These are phyloP conservation scores for Odontarrhena argentea DNA, from an alignment of 345 rosid genomes.

Conservation along the genomic window DNA sequence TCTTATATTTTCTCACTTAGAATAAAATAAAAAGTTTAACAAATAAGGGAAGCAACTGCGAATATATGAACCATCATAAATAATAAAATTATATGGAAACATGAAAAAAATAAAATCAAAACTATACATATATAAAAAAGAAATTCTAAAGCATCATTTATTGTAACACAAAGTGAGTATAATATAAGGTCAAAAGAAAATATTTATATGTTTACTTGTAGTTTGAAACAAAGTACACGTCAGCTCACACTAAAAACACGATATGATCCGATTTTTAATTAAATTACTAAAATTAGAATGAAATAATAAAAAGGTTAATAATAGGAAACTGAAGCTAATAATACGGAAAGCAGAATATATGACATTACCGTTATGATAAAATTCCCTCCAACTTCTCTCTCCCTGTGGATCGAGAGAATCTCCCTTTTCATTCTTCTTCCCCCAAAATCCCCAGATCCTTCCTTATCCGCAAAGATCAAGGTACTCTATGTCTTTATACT, in stretches of 20 bases:
- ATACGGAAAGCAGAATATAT: conserved; percentile 12
- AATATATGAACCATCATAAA: too few species aligned
- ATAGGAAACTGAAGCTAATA: conserved; percentile 22
- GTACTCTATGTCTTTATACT: not conserved
- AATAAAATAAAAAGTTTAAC: too few species aligned
- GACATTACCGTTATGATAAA: conserved; percentile 28
- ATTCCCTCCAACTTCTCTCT: not conserved
- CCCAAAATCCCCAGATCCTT: not conserved
- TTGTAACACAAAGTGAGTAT: too few species aligned
- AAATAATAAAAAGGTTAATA: conserved; percentile 16
- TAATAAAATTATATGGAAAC: too few species aligned
- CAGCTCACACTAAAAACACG: not conserved
- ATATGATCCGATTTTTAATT: conserved; percentile 23
- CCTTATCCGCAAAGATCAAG: conserved; percentile 35
- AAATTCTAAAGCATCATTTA: too few species aligned
- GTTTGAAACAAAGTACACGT: not conserved
- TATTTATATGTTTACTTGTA: too few species aligned
- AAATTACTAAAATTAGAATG: conserved; percentile 8
- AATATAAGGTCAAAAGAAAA: too few species aligned
- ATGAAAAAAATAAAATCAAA: too few species aligned
- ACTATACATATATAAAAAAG: too few species aligned
- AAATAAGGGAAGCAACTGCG: too few species aligned
- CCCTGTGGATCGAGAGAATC: conserved; percentile 33
- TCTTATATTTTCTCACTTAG: too few species aligned
- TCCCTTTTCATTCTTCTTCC: conserved; percentile 29